A percentile compares a stretch with the other conserved stretches of the same genome.
phyloP scores from a whole-genome alignment of 2,329 filamentous ascomycete species.

The Zymoseptoria ardabiliae region DNA sequence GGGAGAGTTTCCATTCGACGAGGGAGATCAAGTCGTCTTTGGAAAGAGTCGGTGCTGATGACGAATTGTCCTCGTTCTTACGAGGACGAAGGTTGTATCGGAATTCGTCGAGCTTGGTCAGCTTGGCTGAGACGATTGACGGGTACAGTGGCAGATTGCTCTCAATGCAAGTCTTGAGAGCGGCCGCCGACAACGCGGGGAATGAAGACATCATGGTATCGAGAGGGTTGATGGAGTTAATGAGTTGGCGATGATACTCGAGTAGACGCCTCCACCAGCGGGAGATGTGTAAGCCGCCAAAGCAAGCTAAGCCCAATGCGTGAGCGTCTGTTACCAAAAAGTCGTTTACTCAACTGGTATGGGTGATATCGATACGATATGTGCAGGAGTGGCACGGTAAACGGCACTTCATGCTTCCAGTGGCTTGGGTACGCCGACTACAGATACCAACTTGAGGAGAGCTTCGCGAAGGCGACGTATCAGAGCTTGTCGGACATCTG shows the following conservation, averaged over 20 bases:
- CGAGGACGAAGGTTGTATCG: conserved; percentile 41
- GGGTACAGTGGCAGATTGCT: conserved; percentile 13
- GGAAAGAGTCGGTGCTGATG: conserved; percentile 35
- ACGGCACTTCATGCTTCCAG: conserved; percentile 43
- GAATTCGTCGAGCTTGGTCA: conserved; percentile 53
- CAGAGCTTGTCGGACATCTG: conserved; percentile 40
- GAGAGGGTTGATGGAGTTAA: not conserved
- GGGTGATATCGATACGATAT: too few relatives aligned
- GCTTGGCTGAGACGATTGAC: conserved; percentile 22
- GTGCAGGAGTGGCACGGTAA: not conserved
- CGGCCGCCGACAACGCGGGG: not conserved
- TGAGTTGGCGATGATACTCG: too few relatives aligned
- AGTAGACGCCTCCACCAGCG: too few relatives aligned
- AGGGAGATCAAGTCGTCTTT: conserved; percentile 54
- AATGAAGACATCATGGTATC: not conserved
- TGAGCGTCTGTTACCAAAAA: too few relatives aligned
- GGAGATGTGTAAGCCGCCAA: too few relatives aligned
- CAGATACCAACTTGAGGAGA: conserved; percentile 50
- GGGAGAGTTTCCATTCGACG: conserved; percentile 64
- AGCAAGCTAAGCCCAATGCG: too few relatives aligned
- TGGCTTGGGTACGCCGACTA: conserved; percentile 57
- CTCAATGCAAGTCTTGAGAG: not conserved
- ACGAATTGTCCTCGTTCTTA: not conserved
- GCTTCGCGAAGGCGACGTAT: conserved; percentile 50
- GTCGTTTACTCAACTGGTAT: too few relatives aligned